Evolutionary conservation across 768 basidiomycete genomes (phyloP).

Genomic region (Xerocomus potaroensis): DNA sequence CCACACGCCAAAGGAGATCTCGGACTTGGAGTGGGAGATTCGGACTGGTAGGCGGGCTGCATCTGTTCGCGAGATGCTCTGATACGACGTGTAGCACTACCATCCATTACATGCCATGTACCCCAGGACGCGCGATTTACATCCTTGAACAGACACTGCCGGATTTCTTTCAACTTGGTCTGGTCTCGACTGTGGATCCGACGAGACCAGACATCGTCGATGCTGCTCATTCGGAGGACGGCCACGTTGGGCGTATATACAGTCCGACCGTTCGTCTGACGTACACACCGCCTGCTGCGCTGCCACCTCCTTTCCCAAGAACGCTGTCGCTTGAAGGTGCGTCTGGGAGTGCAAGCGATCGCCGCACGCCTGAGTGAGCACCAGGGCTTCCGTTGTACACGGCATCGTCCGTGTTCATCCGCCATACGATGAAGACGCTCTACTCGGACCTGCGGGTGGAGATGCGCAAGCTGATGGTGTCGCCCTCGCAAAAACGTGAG

Average conservation of each 20-base stretch:
- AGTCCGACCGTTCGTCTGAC: slow-evolving; percentile 56
- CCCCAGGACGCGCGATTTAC: slow-evolving; percentile 59
- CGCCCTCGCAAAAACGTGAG: slow-evolving; percentile 36
- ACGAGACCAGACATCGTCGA: too few relatives aligned
- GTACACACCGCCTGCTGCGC: slow-evolving; percentile 63
- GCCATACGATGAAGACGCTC: slow-evolving; percentile 71
- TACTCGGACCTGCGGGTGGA: slow-evolving; percentile 62
- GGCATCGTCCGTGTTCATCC: slow-evolving; percentile 62
- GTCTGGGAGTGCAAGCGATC: slow-evolving; percentile 3
- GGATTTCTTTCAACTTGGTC: slow-evolving; percentile 64
- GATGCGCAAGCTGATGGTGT: slow-evolving; percentile 44
- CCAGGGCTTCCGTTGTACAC: slow-evolving; percentile 70
- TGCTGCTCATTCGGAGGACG: too few relatives aligned
- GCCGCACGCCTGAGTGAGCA: slow-evolving; percentile 2
- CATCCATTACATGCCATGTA: neutral
- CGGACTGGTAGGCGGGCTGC: slow-evolving; percentile 53
- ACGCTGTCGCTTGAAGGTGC: slow-evolving; percentile 69
- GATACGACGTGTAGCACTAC: slow-evolving; percentile 26
- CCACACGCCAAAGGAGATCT: slow-evolving; percentile 30
- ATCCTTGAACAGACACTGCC: slow-evolving; percentile 67
- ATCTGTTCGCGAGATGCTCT: slow-evolving; percentile 19
- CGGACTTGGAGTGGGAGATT: slow-evolving; percentile 76
- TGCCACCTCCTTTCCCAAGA: slow-evolving; percentile 67
- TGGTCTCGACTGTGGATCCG: slow-evolving; percentile 53
- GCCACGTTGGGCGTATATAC: slow-evolving; percentile 48